Conservation (phyloP, 2,329 filamentous ascomycete genomes). For the Thielaviopsis punctulata region DNA sequence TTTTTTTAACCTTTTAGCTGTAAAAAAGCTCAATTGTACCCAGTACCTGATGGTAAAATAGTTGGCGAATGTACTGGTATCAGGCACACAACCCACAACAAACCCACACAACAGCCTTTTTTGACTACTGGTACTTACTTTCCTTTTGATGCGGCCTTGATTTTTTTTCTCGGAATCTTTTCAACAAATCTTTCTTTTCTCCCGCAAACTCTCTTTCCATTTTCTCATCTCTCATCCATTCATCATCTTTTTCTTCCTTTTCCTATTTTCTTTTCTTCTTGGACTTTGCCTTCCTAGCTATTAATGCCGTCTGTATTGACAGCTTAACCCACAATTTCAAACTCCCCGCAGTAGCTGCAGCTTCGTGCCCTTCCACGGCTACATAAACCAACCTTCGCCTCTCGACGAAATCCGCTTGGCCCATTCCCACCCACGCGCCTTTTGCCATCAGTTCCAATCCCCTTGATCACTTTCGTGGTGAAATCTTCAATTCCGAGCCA, state of each 20-base stretch:
- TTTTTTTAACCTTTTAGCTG: too few relatives aligned
- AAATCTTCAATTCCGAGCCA: not conserved
- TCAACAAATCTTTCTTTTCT: slow-evolving; percentile 2
- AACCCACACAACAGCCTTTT: slow-evolving; percentile 2
- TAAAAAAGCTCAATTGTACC: too few relatives aligned
- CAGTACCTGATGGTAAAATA: too few relatives aligned
- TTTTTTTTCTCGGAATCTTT: not conserved
- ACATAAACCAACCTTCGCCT: slow-evolving; percentile 1
- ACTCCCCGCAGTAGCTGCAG: slow-evolving; percentile 11
- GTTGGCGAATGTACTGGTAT: too few relatives aligned
- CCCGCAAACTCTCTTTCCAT: not conserved
- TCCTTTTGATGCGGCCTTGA: not conserved
- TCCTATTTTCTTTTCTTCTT: not conserved
- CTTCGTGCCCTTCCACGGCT: slow-evolving; percentile 5
- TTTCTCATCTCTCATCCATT: not conserved
- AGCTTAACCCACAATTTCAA: slow-evolving; percentile 1
- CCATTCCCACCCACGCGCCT: slow-evolving; percentile 1
- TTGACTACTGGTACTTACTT: not conserved
- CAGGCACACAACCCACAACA: too few relatives aligned
- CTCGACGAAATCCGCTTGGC: not conserved
- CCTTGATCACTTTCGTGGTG: not conserved
- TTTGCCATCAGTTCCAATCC: not conserved
- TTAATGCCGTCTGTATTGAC: not conserved
- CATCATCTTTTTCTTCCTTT: not conserved
- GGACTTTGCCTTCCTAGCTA: not conserved